Evolutionary conservation across 257 asterid genomes (phyloP).

Genomic region (Plantago elongata): DNA sequence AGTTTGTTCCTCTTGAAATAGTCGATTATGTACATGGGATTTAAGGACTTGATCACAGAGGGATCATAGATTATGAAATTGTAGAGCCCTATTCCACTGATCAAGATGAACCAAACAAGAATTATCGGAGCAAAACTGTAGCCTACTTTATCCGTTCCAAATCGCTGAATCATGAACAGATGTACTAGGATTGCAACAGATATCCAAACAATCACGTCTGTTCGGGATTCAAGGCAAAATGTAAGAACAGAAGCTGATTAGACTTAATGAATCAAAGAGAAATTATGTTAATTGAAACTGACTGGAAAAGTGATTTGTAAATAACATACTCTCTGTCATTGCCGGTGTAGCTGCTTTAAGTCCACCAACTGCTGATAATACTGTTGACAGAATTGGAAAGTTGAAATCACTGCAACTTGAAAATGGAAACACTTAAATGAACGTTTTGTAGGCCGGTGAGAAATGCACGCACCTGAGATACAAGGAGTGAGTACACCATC

Average conservation of each 20-base stretch:
- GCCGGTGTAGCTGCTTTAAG: constrained; percentile 33
- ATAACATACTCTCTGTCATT: constrained; percentile 32
- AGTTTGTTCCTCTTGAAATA: constrained; percentile 45
- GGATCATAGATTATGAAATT: constrained; percentile 50
- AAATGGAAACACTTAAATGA: too few relatives aligned
- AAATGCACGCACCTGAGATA: constrained; percentile 42
- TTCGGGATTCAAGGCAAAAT: not conserved
- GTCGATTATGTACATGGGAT: constrained; percentile 39
- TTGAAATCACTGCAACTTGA: not conserved
- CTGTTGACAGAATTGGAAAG: constrained; percentile 21
- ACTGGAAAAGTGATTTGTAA: too few relatives aligned
- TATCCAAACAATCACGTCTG: constrained; percentile 39
- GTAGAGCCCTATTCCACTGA: constrained; percentile 44
- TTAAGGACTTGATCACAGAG: constrained; percentile 37
- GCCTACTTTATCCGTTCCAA: constrained; percentile 68
- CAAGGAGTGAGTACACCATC: constrained; percentile 80
- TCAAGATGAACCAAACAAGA: constrained; percentile 42
- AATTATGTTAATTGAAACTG: not conserved
- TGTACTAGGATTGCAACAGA: constrained; percentile 45
- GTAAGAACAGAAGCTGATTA: not conserved
- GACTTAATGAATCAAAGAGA: not conserved
- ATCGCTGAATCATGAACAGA: constrained; percentile 43
- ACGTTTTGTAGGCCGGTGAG: too few relatives aligned
- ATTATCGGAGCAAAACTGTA: constrained; percentile 56
- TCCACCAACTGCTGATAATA: constrained; percentile 58